Evolutionary conservation across 129 eudicot species (phyloP).

Genomic region (carrot (Daucus carota)): DH1_v3.0 NC_030388.2:3878001-3878500

Average conservation of each 20-base stretch:
- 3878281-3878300: slow-evolving; percentile 25
- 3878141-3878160: neutral
- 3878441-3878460: neutral
- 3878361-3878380: slow-evolving; percentile 35
- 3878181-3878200: neutral
- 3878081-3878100: neutral
- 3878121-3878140: neutral
- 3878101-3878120: neutral
- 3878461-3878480: neutral
- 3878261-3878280: neutral
- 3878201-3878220: neutral
- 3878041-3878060: too few relatives aligned
- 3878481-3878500: neutral
- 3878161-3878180: neutral
- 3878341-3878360: slow-evolving; percentile 66
- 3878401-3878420: neutral
- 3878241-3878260: slow-evolving; percentile 15
- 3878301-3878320: slow-evolving; percentile 45
- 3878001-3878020: too few relatives aligned
- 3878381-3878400: neutral
- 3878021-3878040: too few relatives aligned
- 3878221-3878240: slow-evolving; percentile 4
- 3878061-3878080: too few relatives aligned
- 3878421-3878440: too few relatives aligned
- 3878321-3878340: slow-evolving; percentile 80